Evolutionary conservation across 2,329 filamentous ascomycete genomes (phyloP), one percentile per base, ranked within the genome.

Genomic region (Pseudophaeomoniella oleicola): DNA sequence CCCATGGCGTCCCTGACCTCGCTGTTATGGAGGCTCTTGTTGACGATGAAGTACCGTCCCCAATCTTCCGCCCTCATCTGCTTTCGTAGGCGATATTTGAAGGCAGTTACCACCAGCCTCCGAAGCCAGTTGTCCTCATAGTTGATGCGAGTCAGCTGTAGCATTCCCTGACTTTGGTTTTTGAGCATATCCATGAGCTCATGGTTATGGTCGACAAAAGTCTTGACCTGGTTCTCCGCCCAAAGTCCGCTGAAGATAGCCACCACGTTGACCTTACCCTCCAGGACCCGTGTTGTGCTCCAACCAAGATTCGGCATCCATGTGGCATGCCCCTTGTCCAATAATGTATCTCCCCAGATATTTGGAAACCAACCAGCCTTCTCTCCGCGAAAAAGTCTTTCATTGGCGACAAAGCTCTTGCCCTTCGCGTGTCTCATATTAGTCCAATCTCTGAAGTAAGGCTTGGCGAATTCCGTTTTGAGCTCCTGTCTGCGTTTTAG

Each of bases 401-500:
- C 75, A 27, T 88, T 88, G 14, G 85, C 78, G 36, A 88, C 65
- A 62, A 94, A 98, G 16, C 85, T 85, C 60, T 98, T 98, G 51
- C 90, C 90, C 49, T 86, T 75, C 60, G 69, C 62, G 45, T 90
- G 78, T 46, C 78, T 71, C 58, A 94, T 72, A 60, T 92, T 90
- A 41, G 74, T 75, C 81, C 86, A 94, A 67, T 98, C 88, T 56
- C 86, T 81, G 64, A 94, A 98, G 60, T 98, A 98, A 2, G 88
- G 87, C 40, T 83, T 82, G 14, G 78, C 67, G 52, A 92, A 78
- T 55, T 85, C 76, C 46, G 73, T 70, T 32, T 82, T 82, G 81
- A 96, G 66, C 53, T 84, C 69, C 47, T 82, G 71, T 44, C 88
- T 74, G 46, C 78, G 72, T 44, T 72, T 67, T 5, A 94, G 60